Evolutionary conservation across 306 rosid genomes (phyloP).

Genomic region (Vigna hirtella): DNA sequence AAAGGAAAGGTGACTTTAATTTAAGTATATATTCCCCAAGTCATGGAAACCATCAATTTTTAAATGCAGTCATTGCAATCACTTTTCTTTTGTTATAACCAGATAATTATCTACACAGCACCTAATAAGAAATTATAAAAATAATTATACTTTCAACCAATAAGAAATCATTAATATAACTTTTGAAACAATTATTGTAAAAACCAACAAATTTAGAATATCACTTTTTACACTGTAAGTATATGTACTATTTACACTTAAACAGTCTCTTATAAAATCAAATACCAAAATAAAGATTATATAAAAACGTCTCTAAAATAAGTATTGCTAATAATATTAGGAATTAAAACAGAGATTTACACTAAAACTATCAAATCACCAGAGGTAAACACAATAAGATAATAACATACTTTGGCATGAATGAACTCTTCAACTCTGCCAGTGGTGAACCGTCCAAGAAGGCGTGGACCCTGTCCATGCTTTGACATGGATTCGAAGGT

Average conservation of each 20-base stretch:
- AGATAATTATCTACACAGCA: not conserved
- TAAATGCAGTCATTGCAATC: not conserved
- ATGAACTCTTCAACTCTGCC: conserved; percentile 89
- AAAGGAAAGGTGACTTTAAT: conserved; percentile 12
- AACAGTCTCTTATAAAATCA: not conserved
- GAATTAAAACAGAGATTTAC: not conserved
- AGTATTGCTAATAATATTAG: not conserved
- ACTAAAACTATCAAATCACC: not conserved
- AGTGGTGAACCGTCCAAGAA: conserved; percentile 66
- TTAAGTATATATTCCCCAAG: conserved; percentile 23
- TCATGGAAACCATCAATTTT: not conserved
- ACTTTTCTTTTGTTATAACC: not conserved
- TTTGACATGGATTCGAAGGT: conserved; percentile 76
- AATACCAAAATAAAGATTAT: not conserved
- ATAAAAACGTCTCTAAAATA: not conserved
- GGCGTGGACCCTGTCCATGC: conserved; percentile 84
- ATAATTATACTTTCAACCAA: not conserved
- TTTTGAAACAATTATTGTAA: not conserved
- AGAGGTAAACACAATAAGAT: not conserved
- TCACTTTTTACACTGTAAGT: not conserved
- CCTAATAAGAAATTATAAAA: too few species aligned
- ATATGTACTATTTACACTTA: too few species aligned
- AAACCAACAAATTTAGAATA: not conserved
- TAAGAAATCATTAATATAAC: not conserved
- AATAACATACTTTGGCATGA: conserved; percentile 70